Conservation (phyloP, 208 protist genomes). For the Crithidia bombi region DNA sequence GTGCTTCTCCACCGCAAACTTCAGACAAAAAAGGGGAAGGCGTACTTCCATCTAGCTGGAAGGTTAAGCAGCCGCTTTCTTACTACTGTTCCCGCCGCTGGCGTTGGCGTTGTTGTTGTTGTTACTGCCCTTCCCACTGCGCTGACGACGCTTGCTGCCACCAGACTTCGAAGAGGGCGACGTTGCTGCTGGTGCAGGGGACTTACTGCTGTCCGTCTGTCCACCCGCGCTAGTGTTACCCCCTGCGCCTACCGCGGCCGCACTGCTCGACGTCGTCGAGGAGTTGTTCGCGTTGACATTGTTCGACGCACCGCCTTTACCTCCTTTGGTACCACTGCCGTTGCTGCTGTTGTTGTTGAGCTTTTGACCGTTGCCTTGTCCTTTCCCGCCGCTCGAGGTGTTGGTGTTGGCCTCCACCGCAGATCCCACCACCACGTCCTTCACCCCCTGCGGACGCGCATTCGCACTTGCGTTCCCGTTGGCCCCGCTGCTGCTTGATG, state of each 20-base stretch:
- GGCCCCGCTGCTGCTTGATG: not conserved
- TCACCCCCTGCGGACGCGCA: conserved; percentile 10
- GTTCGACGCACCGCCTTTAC: not conserved
- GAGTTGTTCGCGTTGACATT: conserved; percentile 9
- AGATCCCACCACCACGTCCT: not conserved
- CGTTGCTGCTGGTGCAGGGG: not conserved
- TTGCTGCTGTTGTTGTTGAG: conserved; percentile 3
- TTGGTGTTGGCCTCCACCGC: conserved; percentile 3
- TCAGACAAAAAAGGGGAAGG: too few relatives aligned
- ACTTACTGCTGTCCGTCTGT: conserved; percentile 1
- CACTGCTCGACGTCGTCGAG: conserved; percentile 11
- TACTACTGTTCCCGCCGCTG: conserved; percentile 17
- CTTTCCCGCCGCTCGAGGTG: conserved; percentile 3
- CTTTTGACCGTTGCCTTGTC: not conserved
- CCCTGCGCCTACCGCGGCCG: not conserved
- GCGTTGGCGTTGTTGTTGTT: conserved; percentile 22
- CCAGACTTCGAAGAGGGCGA: conserved; percentile 1
- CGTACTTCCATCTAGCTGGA: not conserved
- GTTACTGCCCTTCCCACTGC: conserved; percentile 3
- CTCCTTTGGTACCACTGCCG: not conserved
- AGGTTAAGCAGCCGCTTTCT: not conserved
- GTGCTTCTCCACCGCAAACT: too few relatives aligned
- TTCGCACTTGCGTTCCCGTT: conserved; percentile 7
- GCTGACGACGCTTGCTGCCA: conserved; percentile 13
- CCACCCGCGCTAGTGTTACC: not conserved